Evolutionary conservation across 805 yeast genomes (phyloP).

Genomic region (Candida nemodendra): DNA sequence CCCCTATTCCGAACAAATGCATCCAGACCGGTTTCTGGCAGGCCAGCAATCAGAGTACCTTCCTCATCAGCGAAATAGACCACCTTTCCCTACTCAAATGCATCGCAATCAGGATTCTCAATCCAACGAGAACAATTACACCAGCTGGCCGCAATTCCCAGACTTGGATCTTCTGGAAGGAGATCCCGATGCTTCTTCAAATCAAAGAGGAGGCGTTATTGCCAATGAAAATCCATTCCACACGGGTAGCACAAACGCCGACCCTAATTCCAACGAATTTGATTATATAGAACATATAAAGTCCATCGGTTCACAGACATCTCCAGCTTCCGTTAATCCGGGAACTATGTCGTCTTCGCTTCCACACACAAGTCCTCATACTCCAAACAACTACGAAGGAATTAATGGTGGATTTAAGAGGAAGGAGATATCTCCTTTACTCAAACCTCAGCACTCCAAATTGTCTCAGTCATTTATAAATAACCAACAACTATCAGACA

Average conservation of each 20-base stretch:
- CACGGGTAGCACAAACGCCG: conserved; percentile 20
- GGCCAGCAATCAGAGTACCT: conserved; percentile 1
- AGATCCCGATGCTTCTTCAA: conserved; percentile 1
- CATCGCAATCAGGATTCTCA: not conserved
- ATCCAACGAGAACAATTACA: conserved; percentile 20
- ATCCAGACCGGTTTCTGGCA: not conserved
- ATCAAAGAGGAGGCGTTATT: conserved; percentile 1
- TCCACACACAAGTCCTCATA: conserved; percentile 9
- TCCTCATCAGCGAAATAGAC: not conserved
- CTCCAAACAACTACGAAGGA: not conserved
- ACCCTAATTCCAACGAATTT: conserved; percentile 53
- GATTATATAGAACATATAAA: conserved; percentile 66
- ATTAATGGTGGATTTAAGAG: conserved; percentile 17
- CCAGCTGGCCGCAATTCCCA: conserved; percentile 36
- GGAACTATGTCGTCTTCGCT: conserved; percentile 14
- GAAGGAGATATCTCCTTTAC: conserved; percentile 23
- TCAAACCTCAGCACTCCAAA: conserved; percentile 28
- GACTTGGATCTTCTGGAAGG: conserved; percentile 25
- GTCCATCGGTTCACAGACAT: conserved; percentile 40
- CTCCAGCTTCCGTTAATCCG: conserved; percentile 7
- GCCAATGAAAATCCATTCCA: not conserved
- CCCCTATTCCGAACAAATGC: not conserved
- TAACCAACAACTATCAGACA: not conserved
- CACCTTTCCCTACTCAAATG: conserved; percentile 3
- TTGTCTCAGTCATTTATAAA: conserved; percentile 28